Percentiles rank a stretch among this genome's conserved stretches.
phyloP scores from a whole-genome alignment of 2,329 filamentous ascomycete genomes.

The Tolypocladium endophyticum region DNA sequence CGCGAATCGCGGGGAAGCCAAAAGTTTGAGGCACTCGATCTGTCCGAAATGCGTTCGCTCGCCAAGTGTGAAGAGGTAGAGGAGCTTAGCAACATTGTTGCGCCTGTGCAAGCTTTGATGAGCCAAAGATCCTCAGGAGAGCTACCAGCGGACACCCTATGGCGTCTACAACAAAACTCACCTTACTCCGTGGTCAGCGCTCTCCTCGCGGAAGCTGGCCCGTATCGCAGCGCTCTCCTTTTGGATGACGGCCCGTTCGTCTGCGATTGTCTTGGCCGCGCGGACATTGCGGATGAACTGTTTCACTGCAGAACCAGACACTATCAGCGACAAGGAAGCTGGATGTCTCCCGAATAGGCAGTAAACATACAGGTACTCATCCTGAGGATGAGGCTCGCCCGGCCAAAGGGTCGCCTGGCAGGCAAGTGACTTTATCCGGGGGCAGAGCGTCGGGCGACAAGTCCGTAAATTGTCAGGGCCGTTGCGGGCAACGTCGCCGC shows the following conservation, averaged over 20 bases:
- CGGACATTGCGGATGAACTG: constrained; percentile 99
- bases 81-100: constrained; percentile 97
- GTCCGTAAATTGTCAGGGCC: not conserved
- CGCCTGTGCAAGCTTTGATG: constrained; percentile 44
- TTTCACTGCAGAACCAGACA: constrained; percentile 56
- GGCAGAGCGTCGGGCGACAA: not conserved
- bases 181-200: constrained; percentile 82
- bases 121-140: not conserved
- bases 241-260: constrained; percentile 95
- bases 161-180: constrained; percentile 31
- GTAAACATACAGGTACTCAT: constrained; percentile 29
- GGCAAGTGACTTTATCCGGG: not conserved
- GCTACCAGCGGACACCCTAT: not conserved
- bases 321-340: not conserved
- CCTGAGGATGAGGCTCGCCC: constrained; percentile 1
- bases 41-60: constrained; percentile 98
- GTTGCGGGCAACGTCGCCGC: not conserved
- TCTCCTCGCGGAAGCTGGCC: constrained; percentile 96
- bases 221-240: constrained; percentile 98
- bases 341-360: not conserved
- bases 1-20: constrained; percentile 92
- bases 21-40: constrained; percentile 96
- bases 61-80: constrained; percentile 95
- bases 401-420: not conserved
- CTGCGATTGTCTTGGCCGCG: constrained; percentile 96